These are phyloP conservation scores for Oenanthe javanica DNA, from an alignment of 140 eudicot species.

Conservation along the genomic window DNA sequence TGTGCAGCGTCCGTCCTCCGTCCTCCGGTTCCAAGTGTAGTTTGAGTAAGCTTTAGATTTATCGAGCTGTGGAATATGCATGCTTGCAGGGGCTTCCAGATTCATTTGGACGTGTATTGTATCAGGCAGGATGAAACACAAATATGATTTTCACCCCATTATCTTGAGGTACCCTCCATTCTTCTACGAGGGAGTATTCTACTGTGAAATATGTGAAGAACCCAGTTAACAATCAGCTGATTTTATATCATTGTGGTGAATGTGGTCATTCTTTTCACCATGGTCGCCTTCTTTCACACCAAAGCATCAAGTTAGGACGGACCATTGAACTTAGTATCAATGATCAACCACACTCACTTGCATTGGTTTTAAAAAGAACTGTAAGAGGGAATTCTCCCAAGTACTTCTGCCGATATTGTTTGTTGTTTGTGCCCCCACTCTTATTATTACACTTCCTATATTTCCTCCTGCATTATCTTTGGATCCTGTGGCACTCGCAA, in stretches of 20 bases:
- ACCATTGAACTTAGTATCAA: background rate
- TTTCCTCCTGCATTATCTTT: background rate
- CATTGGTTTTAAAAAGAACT: background rate
- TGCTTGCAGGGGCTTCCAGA: background rate
- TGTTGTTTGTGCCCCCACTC: too few species aligned
- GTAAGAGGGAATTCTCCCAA: background rate
- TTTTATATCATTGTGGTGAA: background rate
- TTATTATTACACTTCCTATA: too few species aligned
- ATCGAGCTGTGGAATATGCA: background rate
- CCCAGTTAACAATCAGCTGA: background rate
- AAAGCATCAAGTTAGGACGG: background rate
- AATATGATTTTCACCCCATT: background rate
- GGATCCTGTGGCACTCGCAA: background rate
- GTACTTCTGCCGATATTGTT: too few species aligned
- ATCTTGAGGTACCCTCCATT: background rate
- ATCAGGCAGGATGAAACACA: background rate
- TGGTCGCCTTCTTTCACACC: background rate
- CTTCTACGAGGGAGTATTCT: background rate
- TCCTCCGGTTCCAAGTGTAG: background rate
- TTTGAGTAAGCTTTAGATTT: too few species aligned
- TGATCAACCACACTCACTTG: background rate
- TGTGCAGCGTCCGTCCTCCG: background rate
- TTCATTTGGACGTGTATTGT: background rate
- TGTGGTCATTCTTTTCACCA: background rate
- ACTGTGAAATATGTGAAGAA: background rate